Evolutionary conservation across 768 basidiomycete genomes (phyloP).

Genomic region (Trametes cubensis): DNA sequence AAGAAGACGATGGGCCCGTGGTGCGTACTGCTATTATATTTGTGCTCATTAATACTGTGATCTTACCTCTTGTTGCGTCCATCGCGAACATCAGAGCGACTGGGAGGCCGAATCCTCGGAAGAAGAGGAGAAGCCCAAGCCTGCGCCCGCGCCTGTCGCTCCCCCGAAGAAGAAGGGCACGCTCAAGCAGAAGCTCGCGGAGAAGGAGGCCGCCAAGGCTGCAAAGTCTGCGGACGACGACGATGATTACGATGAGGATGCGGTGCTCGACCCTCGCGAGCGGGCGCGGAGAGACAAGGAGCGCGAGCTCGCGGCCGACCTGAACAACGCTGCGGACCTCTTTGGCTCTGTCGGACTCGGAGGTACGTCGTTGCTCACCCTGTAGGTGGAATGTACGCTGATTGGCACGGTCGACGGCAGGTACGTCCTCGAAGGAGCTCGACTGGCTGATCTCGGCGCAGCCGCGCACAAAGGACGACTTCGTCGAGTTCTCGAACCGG

Average conservation of each 20-base stretch:
- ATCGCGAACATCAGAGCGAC: slow-evolving; percentile 65
- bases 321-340: slow-evolving; percentile 80
- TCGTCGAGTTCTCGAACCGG: slow-evolving; percentile 67
- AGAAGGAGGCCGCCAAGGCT: slow-evolving; percentile 82
- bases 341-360: slow-evolving; percentile 71
- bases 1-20: slow-evolving; percentile 76
- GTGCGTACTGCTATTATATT: slow-evolving; percentile 49
- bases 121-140: slow-evolving; percentile 56
- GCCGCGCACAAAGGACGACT: slow-evolving; percentile 90
- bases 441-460: slow-evolving; percentile 74
- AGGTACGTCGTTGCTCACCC: too few species aligned
- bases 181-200: slow-evolving; percentile 87
- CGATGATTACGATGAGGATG: slow-evolving; percentile 64
- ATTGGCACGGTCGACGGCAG: slow-evolving; percentile 41
- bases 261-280: slow-evolving; percentile 73
- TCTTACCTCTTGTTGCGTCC: background rate
- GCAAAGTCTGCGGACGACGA: slow-evolving; percentile 46
- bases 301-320: slow-evolving; percentile 82
- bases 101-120: slow-evolving; percentile 89
- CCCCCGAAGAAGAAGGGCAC: slow-evolving; percentile 92
- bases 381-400: too few species aligned
- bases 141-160: slow-evolving; percentile 51
- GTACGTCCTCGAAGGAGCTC: slow-evolving; percentile 67
- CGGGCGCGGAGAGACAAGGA: slow-evolving; percentile 79
- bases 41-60: background rate